Evolutionary conservation across 768 basidiomycete genomes (phyloP), one percentile per base, ranked within the genome.

Genomic region (Leccinum subtestaceum): DNA sequence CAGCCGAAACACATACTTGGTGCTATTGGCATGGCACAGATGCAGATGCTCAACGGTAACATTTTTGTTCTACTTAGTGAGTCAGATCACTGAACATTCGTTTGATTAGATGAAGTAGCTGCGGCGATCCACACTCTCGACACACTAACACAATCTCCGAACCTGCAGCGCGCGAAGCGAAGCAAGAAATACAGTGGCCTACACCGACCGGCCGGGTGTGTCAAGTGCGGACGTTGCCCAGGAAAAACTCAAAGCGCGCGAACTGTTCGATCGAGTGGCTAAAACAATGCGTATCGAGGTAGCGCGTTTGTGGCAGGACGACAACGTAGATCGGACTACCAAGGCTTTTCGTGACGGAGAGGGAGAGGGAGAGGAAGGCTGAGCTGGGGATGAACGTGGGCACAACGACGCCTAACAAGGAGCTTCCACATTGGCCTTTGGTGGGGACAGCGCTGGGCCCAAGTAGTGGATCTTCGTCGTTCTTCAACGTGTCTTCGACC

Each of bases 51-150:
- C 52, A 88, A 86, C 49, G 89, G 94, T 94, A 50, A n/a, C 75
- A 36, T 67, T 49, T 25, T 27, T n/a, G 45, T 46, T n/a, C 17
- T 57, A 11, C 2, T 53, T 21, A 10, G 10, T 9, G 25, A 17
- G 50, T 19, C 27, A 40, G 40, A 55, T 55, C 32, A 52, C 31
- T 57, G 11, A 61, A 58, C 25, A 10, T n/a, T 54, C 25, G 51
- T 19, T 53, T 31, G 19, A 23, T 15, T 63, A 93, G 92, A 90
- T 63, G 91, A 95, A 70, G 83, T 85, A 66, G 84, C 91, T 2
- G 89, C 87, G 31, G 93, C 94, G 12, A 91, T 94, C 49, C 89
- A 93, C 67, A 89, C 89, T 0, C 82, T 93, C 10, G 93, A 95
- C 63, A 87, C 83, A 1, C 78, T 94, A 36, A 75, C 93, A 29